Evolutionary conservation across 306 rosid genomes (phyloP).

Genomic region (Corylus heterophylla): DNA sequence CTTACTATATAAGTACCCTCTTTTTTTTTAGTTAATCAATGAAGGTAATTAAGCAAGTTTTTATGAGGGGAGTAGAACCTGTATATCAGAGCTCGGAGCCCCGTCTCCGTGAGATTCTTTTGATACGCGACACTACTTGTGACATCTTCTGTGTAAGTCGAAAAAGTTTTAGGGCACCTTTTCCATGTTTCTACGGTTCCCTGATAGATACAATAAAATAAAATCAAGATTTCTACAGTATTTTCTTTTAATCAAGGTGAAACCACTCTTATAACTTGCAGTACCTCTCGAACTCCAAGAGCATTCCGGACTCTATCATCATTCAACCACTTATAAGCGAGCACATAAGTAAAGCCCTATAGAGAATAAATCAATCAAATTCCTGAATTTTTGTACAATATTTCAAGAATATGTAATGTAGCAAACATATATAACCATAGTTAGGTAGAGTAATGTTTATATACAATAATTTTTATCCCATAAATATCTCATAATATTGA

Average conservation of each 20-base stretch:
- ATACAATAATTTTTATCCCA: too few relatives aligned
- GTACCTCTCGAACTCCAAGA: constrained; percentile 26
- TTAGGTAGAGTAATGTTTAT: too few relatives aligned
- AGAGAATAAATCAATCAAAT: background rate
- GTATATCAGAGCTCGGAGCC: constrained; percentile 34
- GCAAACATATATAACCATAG: background rate
- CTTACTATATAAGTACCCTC: too few relatives aligned
- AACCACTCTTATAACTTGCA: background rate
- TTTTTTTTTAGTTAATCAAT: too few relatives aligned
- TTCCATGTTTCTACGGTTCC: constrained; percentile 31
- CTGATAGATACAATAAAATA: constrained; percentile 6
- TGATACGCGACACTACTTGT: constrained; percentile 24
- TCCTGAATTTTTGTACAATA: background rate
- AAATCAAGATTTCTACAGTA: background rate
- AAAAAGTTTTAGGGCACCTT: constrained; percentile 17
- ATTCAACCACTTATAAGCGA: constrained; percentile 23
- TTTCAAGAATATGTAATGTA: background rate
- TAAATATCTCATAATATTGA: too few relatives aligned
- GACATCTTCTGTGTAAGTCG: constrained; percentile 19
- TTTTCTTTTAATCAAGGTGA: too few relatives aligned
- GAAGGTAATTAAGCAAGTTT: background rate
- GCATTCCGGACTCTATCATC: constrained; percentile 25
- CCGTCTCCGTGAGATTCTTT: constrained; percentile 24
- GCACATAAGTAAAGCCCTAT: constrained; percentile 15
- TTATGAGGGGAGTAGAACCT: constrained; percentile 11